These are phyloP conservation scores for Cryphonectria naterciae DNA, from an alignment of 2,329 filamentous ascomycete genomes.

Conservation along the genomic window DNA sequence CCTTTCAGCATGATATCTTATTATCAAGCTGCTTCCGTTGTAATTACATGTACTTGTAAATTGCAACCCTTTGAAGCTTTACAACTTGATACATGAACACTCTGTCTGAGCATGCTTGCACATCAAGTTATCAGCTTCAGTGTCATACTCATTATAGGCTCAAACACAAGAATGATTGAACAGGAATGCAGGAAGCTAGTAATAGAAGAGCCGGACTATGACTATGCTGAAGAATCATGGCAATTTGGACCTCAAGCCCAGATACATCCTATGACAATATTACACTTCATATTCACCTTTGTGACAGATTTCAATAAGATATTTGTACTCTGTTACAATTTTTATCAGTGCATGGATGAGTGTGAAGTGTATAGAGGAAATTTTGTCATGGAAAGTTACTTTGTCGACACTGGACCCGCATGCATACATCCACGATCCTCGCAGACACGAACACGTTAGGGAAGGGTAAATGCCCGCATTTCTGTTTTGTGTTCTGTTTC, in stretches of 20 bases:
- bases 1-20: not conserved
- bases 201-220: not conserved
- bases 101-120: not conserved
- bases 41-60: too few species aligned
- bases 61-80: too few species aligned
- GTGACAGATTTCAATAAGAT: too few species aligned
- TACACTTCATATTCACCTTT: too few species aligned
- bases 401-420: not conserved
- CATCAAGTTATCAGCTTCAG: not conserved
- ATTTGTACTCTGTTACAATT: too few species aligned
- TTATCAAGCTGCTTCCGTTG: too few species aligned
- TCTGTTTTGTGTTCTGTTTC: not conserved
- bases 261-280: not conserved
- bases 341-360: too few species aligned
- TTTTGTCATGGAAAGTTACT: not conserved
- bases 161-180: too few species aligned
- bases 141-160: too few species aligned
- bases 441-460: not conserved
- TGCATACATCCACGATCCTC: not conserved
- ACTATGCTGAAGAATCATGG: not conserved
- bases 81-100: too few species aligned
- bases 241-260: not conserved
- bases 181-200: too few species aligned
- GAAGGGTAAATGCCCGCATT: not conserved
- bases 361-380: too few species aligned